A percentile compares a stretch with the other conserved stretches of the same genome.
These are phyloP conservation scores for Juglanconis oblonga DNA, from an alignment of 2,329 filamentous ascomycete genomes.

Conservation along the genomic window DNA sequence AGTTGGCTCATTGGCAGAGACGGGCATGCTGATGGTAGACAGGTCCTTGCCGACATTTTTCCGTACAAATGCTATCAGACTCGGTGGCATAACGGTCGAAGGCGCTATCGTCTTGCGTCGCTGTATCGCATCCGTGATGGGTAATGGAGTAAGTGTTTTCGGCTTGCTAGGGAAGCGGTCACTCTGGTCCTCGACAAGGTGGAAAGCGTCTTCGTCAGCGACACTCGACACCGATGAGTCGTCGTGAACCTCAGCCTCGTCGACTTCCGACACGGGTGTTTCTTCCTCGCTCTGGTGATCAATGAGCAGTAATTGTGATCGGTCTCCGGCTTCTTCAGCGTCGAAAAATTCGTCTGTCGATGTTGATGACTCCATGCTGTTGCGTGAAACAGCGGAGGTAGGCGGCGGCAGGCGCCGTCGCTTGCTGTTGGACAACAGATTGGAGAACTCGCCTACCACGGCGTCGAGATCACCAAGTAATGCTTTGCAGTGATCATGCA, in stretches of 20 bases:
- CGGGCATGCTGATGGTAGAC: constrained; percentile 95
- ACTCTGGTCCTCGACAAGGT: constrained; percentile 57
- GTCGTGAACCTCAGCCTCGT: constrained; percentile 57
- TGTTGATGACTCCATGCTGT: constrained; percentile 76
- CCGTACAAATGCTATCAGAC: constrained; percentile 86
- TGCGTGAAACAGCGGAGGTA: constrained; percentile 45
- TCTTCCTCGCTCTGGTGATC: constrained; percentile 68
- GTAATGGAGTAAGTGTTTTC: constrained; percentile 74
- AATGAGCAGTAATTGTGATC: constrained; percentile 72
- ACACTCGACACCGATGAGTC: constrained; percentile 59
- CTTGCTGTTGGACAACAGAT: constrained; percentile 75
- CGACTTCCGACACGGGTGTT: constrained; percentile 51
- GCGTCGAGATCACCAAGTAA: constrained; percentile 82
- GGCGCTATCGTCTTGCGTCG: constrained; percentile 70
- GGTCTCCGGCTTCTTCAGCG: constrained; percentile 63
- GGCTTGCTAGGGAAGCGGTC: constrained; percentile 71
- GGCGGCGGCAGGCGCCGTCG: constrained; percentile 63
- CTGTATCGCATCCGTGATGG: constrained; percentile 60
- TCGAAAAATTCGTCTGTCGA: constrained; percentile 93
- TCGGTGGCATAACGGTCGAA: constrained; percentile 78
- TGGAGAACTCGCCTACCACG: constrained; percentile 78
- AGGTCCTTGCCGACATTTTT: constrained; percentile 99
- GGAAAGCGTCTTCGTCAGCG: constrained; percentile 54
- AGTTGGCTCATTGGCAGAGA: constrained; percentile 89
- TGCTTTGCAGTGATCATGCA: constrained; percentile 80